These are phyloP conservation scores for Triadica sebifera DNA, from an alignment of 345 rosid species.

Conservation along the genomic window DNA sequence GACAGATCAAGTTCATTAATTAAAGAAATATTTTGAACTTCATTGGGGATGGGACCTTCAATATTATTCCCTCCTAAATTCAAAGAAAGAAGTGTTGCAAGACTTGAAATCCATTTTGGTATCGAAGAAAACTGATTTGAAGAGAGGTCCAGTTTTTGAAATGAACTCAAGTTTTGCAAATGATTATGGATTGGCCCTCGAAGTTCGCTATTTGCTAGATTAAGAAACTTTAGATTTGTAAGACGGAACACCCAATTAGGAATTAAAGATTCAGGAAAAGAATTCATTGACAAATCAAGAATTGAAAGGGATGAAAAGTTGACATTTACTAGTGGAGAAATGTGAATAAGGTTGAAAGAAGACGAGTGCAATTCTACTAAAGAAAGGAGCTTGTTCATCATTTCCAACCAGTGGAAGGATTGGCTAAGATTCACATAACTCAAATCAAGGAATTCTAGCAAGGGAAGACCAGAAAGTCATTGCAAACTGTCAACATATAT, in stretches of 20 bases:
- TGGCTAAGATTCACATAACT: not conserved
- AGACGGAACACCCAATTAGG: slow-evolving; percentile 22
- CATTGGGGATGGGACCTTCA: not conserved
- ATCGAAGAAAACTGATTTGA: not conserved
- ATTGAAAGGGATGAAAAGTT: slow-evolving; percentile 23
- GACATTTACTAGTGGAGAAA: not conserved
- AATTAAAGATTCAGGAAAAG: slow-evolving; percentile 1
- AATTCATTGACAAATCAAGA: slow-evolving; percentile 23
- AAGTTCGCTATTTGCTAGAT: not conserved
- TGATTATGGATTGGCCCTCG: not conserved
- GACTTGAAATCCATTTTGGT: not conserved
- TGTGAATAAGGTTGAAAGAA: not conserved
- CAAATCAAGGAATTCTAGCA: slow-evolving; percentile 25
- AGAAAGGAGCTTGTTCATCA: slow-evolving; percentile 20
- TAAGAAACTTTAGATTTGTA: slow-evolving; percentile 10
- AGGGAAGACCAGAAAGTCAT: slow-evolving; percentile 28
- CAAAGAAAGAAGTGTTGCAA: too few relatives aligned
- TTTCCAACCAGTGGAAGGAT: slow-evolving; percentile 10
- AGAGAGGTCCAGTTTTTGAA: not conserved
- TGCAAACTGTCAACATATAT: slow-evolving; percentile 11
- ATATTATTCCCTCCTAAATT: too few relatives aligned
- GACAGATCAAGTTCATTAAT: slow-evolving; percentile 5
- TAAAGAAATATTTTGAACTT: not conserved
- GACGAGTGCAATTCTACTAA: slow-evolving; percentile 14
- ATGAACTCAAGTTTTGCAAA: not conserved